Conservation (phyloP, 2,329 filamentous ascomycete genomes). For the Sclerotinia glacialis region DNA sequence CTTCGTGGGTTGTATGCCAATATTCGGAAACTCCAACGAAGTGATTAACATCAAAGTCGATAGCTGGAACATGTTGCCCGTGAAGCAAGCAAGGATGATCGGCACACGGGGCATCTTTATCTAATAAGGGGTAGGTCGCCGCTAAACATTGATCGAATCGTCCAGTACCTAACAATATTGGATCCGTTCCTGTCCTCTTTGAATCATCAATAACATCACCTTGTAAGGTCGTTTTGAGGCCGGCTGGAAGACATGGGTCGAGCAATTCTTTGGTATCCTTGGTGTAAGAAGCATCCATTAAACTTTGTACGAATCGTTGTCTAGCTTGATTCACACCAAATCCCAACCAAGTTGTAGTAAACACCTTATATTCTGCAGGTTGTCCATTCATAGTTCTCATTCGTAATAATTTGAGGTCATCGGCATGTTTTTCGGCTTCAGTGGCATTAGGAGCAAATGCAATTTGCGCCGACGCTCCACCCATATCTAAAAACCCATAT, state of each 20-base stretch:
- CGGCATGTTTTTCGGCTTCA: constrained; percentile 82
- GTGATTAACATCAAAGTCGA: constrained; percentile 96
- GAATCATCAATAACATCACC: constrained; percentile 54
- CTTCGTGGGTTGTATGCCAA: constrained; percentile 96
- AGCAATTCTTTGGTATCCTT: constrained; percentile 65
- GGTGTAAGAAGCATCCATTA: constrained; percentile 65
- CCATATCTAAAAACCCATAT: constrained; percentile 98
- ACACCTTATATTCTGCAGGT: constrained; percentile 78
- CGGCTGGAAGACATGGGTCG: constrained; percentile 85
- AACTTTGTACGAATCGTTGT: constrained; percentile 72
- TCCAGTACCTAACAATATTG: constrained; percentile 75
- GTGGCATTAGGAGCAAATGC: constrained; percentile 94
- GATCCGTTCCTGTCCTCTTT: constrained; percentile 44
- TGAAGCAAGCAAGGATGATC: constrained; percentile 86
- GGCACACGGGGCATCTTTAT: constrained; percentile 81
- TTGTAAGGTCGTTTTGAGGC: constrained; percentile 69
- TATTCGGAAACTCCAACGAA: constrained; percentile 98
- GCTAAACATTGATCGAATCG: constrained; percentile 81
- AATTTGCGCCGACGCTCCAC: constrained; percentile 94
- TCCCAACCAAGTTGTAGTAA: constrained; percentile 94
- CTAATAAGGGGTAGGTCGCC: constrained; percentile 78
- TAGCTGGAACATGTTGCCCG: constrained; percentile 87
- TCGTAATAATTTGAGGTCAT: constrained; percentile 83
- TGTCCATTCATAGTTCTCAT: constrained; percentile 79
- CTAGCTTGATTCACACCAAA: constrained; percentile 96